Base-by-base conservation (phyloP, 225 moss, liverwort and hornwort species). In the Ulota crispa region DNA sequence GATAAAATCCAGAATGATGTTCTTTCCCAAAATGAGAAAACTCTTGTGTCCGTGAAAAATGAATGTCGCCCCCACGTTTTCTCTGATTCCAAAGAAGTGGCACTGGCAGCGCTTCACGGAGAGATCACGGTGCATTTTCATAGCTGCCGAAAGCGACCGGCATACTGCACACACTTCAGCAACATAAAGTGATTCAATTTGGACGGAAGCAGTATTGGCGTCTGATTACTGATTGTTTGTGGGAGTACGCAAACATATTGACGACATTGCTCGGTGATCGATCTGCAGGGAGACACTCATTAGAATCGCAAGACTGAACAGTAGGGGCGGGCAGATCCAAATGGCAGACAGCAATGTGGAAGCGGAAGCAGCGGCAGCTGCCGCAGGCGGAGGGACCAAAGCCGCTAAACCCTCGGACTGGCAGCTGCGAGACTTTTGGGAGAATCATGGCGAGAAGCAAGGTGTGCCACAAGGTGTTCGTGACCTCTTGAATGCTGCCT, bases 391-490 rank as follows among this genome's bases (percentile, higher is more conserved):
- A 20, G 21, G 81, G 2, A 66, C 27, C 32, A 61, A 62, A 34
- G 50, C 77, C 24, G 68, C 27, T 20, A 89, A 85, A 54, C 84
- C 89, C 39, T 80, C 78, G 68, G 88, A 89, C 70, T 86, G 85
- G 81, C 86, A 91, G 42, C 82, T 96, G 30, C 62, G 64, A 72
- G 85, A 89, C 70, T 74, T 92, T 45, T 96, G 94, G 94, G 84
- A 89, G 68, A 83, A 90, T 75, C 88, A 94, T 79, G 88, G 89
- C 50, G 89, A 90, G 30, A 84, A 64, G 50, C 81, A 36, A 52
- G 96, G 96, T 70, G 93, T 96, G 55, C 96, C 96, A 6, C 78
- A 84, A 19, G 91, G 89, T 7, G 87, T 96, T 19, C 89, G 89
- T 55, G 77, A 93, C 75, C 83, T 92, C 34, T 77, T 96, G 55